Conservation (phyloP, 1,139 yeast genomes). For the Pichia cactophila region DNA sequence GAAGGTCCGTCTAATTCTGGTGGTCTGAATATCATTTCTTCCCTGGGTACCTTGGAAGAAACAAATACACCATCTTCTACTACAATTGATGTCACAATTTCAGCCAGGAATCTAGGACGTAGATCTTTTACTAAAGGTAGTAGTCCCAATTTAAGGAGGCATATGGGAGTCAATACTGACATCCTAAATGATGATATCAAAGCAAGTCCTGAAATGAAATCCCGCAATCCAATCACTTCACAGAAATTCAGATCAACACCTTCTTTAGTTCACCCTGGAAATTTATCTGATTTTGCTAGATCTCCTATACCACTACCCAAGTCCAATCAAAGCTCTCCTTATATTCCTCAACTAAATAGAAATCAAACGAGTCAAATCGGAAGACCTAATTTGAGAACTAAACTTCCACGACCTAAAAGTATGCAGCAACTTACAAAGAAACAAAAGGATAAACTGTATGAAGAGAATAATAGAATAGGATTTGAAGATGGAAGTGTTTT, state of each 20-base stretch:
- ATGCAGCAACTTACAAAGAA: slow-evolving; percentile 30
- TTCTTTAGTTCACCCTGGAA: slow-evolving; percentile 2
- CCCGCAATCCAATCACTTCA: background rate
- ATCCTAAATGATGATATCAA: background rate
- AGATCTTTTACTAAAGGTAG: slow-evolving; percentile 1
- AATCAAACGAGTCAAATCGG: slow-evolving; percentile 6
- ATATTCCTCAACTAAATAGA: slow-evolving; percentile 2
- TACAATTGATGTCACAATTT: background rate
- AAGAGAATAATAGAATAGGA: slow-evolving; percentile 31
- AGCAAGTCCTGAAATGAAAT: background rate
- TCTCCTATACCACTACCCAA: slow-evolving; percentile 10
- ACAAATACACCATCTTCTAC: background rate
- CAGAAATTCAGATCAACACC: slow-evolving; percentile 11
- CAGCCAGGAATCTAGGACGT: slow-evolving; percentile 1
- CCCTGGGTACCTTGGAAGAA: background rate
- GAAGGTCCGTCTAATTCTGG: background rate
- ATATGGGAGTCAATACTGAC: background rate
- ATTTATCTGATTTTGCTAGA: background rate
- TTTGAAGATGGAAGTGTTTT: slow-evolving; percentile 31
- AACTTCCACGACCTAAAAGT: slow-evolving; percentile 23
- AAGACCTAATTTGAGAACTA: slow-evolving; percentile 9
- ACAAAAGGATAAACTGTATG: slow-evolving; percentile 36
- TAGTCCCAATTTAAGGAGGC: background rate
- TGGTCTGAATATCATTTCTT: background rate
- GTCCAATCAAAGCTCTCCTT: slow-evolving; percentile 11